Conservation (phyloP, 495 filamentous ascomycete species). For the Evansstolkia leycettana region DNA sequence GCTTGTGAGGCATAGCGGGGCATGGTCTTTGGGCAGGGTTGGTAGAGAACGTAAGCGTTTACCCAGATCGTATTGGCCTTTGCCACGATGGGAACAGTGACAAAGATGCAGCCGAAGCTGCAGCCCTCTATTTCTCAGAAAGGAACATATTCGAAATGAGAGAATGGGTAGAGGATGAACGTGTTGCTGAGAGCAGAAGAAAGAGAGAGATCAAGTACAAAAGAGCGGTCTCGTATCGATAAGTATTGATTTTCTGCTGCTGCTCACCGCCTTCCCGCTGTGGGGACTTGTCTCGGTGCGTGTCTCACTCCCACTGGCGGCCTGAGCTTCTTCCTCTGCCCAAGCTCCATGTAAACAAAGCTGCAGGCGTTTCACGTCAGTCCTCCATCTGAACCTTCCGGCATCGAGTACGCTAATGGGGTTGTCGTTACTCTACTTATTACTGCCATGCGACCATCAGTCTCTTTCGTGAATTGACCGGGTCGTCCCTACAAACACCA, state of each 20-base stretch:
- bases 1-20: conserved; percentile 40
- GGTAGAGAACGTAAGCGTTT: conserved; percentile 5
- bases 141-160: conserved; percentile 9
- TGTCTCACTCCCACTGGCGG: not conserved
- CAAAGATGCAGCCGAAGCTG: conserved; percentile 31
- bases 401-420: conserved; percentile 7
- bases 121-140: conserved; percentile 24
- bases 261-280: conserved; percentile 9
- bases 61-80: conserved; percentile 16
- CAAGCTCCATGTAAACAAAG: conserved; percentile 16
- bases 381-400: not conserved
- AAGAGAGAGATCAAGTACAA: conserved; percentile 4
- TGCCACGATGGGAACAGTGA: conserved; percentile 16
- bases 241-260: conserved; percentile 6
- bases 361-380: conserved; percentile 21
- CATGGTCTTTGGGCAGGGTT: conserved; percentile 19
- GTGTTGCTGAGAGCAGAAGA: conserved; percentile 3
- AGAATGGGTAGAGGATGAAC: conserved; percentile 2
- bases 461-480: conserved; percentile 5
- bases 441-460: conserved; percentile 8
- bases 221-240: conserved; percentile 9
- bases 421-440: too few relatives aligned
- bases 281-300: not conserved
- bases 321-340: not conserved
- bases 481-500: conserved; percentile 10